Base-by-base conservation (phyloP, 2,329 filamentous ascomycete genomes). In the Ilyonectria sp. region DNA sequence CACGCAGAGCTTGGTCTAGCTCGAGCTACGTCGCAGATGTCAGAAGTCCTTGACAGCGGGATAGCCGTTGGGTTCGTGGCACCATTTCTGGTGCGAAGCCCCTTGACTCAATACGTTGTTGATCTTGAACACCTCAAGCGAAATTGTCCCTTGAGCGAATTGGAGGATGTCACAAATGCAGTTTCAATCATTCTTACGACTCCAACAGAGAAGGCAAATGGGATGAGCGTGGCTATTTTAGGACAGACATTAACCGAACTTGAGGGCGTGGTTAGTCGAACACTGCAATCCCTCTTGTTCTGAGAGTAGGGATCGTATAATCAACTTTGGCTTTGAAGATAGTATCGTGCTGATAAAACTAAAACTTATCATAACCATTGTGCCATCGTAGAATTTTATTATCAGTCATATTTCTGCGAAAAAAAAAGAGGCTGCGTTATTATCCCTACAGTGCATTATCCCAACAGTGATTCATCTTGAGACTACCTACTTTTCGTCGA, bases 151-250 rank as follows among this genome's bases (percentile, higher is more conserved):
- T 11, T 10, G 11, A 29, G n/a, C 13, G 23, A 29, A 33, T 6
- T 53, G 26, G 26, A 53, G 49, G 49, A 53, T 53, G 49, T 53
- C 5, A 53, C 49, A 17, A 53, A 53, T n/a, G 49, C 49, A 19
- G 49, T 53, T 7, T 23, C 11, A n/a, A 33, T 53, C 1, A n/a
- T 53, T n/a, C 49, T 53, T 17, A 53, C 49, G 15, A 53, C 26
- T 33, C 23, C 26, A 8, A 2, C n/a, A 29, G 15, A 33, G 26
- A 33, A 53, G 49, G 49, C 49, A 15, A 53, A 53, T 33, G 49
- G 49, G 5, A 53, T 53, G 49, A 53, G 49, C 26, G 26, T 53
- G n/a, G 26, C 26, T 33, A 33, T 53, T 15, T 19, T 53, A 9
- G 26, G 49, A 13, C 49, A 53, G 13, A 53, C 23, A 15, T 53